phyloP scores from a whole-genome alignment of 768 basidiomycete species.

The Suillus fuscotomentosus region DNA sequence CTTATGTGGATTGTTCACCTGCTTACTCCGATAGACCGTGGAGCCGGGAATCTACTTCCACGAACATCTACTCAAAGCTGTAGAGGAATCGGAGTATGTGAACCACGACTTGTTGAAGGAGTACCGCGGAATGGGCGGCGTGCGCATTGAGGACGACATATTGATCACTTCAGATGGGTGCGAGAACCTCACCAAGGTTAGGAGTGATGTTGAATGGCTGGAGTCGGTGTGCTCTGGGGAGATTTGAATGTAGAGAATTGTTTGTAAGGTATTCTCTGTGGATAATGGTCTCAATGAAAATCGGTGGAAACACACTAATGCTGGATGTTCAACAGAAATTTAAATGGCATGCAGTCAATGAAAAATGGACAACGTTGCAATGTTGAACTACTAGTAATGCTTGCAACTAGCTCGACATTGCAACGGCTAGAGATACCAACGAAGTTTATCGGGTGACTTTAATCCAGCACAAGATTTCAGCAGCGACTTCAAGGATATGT shows the following conservation, averaged over 20 bases:
- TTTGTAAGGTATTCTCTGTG: background rate
- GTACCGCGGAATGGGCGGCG: constrained; percentile 86
- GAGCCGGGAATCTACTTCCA: constrained; percentile 92
- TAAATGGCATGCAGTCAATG: background rate
- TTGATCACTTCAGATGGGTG: constrained; percentile 70
- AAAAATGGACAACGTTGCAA: too few species aligned
- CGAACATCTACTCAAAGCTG: constrained; percentile 46
- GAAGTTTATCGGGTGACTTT: background rate
- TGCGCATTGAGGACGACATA: constrained; percentile 92
- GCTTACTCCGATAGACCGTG: constrained; percentile 59
- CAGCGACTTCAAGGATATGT: background rate
- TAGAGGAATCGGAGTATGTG: background rate
- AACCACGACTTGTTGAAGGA: constrained; percentile 62
- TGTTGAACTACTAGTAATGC: too few species aligned
- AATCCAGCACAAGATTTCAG: background rate
- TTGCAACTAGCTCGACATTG: too few species aligned
- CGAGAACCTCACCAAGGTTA: constrained; percentile 85
- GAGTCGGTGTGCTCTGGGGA: constrained; percentile 80
- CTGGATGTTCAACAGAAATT: background rate
- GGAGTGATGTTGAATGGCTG: constrained; percentile 79
- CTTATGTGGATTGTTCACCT: constrained; percentile 3
- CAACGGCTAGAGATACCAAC: too few species aligned
- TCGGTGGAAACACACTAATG: background rate
- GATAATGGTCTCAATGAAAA: background rate
- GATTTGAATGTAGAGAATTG: constrained; percentile 17